Percentiles rank a stretch among this genome's conserved stretches.
Conservation (phyloP, 2,329 filamentous ascomycete genomes). For the Aspergillus brunneoviolaceus region DNA sequence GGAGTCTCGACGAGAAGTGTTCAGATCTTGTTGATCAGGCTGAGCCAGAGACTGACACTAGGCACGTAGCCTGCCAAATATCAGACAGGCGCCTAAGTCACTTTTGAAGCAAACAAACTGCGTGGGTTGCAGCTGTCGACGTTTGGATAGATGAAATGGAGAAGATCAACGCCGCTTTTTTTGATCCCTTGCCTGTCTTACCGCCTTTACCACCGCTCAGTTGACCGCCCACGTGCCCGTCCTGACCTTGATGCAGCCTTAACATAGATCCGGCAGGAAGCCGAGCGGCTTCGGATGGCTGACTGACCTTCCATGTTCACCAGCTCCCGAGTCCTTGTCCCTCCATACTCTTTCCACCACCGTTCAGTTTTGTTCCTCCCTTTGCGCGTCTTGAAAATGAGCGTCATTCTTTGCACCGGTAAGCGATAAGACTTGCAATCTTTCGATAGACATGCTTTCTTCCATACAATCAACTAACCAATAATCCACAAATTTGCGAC, state of each 20-base stretch:
- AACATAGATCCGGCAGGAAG: conserved; percentile 19
- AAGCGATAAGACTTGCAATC: conserved; percentile 24
- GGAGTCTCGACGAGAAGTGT: background rate
- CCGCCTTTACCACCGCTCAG: conserved; percentile 64
- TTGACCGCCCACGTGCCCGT: conserved; percentile 41
- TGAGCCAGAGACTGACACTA: background rate
- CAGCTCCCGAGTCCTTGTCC: conserved; percentile 5
- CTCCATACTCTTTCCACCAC: conserved; percentile 3
- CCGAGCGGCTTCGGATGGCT: conserved; percentile 4
- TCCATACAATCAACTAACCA: conserved; percentile 9
- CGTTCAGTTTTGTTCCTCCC: background rate
- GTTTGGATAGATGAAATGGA: background rate
- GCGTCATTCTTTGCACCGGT: conserved; percentile 68
- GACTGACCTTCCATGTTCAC: background rate
- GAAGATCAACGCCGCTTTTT: background rate
- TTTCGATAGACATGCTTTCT: background rate
- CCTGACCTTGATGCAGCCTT: background rate
- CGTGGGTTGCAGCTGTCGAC: background rate
- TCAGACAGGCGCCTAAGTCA: background rate
- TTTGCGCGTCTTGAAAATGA: conserved; percentile 48
- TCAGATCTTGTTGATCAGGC: background rate
- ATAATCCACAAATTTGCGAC: conserved; percentile 11
- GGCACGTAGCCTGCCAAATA: background rate
- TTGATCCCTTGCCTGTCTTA: background rate
- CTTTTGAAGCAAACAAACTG: background rate